phyloP scores from a whole-genome alignment of 768 basidiomycete genomes.

The Hygrophorus pudorinus region DNA sequence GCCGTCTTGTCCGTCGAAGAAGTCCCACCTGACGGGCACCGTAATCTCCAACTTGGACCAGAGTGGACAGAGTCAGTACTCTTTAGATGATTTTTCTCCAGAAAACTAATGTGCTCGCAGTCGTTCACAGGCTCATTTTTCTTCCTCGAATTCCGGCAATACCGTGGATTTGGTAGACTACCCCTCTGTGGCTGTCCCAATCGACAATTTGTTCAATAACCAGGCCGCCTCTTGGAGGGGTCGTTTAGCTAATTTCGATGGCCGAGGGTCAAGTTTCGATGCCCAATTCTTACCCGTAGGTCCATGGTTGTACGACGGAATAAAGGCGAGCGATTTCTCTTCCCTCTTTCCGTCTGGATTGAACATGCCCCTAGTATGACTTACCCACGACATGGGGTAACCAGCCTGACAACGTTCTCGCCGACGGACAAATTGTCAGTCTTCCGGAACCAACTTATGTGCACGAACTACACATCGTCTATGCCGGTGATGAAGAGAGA shows the following conservation, averaged over 20 bases:
- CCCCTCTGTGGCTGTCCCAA: constrained; percentile 16
- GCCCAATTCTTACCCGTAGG: constrained; percentile 30
- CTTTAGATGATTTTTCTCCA: no score
- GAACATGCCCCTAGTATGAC: constrained; percentile 12
- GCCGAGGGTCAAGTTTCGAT: constrained; percentile 27
- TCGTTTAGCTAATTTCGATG: constrained; percentile 29
- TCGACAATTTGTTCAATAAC: constrained; percentile 27
- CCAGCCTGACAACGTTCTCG: constrained; percentile 33
- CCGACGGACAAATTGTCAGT: constrained; percentile 29
- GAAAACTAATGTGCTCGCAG: no score
- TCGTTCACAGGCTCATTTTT: no score
- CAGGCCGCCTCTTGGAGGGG: constrained; percentile 32
- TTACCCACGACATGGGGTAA: constrained; percentile 29
- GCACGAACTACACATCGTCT: constrained; percentile 40
- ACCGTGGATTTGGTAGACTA: no score
- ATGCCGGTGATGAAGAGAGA: constrained; percentile 30
- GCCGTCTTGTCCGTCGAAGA: no score
- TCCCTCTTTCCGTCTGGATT: constrained; percentile 23
- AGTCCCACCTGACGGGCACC: no score
- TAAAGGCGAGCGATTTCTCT: constrained; percentile 20
- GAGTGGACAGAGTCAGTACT: no score
- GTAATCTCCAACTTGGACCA: no score
- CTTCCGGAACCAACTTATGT: constrained; percentile 23
- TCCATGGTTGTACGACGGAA: constrained; percentile 27
- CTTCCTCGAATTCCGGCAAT: no score